Percentiles rank a stretch among this genome's conserved stretches.
phyloP scores from a whole-genome alignment of 1,284 basidiomycete genomes.

The Leucoagaricus sp. region DNA sequence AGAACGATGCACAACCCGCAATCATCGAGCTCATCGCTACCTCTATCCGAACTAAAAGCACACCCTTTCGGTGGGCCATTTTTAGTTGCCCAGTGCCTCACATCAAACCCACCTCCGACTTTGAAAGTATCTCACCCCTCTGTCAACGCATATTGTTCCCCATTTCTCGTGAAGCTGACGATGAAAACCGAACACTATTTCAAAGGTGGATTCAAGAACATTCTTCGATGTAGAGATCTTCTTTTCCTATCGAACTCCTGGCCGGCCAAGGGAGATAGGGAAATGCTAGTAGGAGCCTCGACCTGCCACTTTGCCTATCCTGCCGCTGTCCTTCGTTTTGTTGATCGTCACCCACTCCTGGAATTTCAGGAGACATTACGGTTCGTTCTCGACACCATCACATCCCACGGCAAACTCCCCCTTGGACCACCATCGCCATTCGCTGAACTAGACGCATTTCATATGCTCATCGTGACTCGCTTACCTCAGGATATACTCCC shows the following conservation, averaged over 20 bases:
- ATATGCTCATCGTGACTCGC: neutral
- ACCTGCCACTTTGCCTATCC: conserved; percentile 10
- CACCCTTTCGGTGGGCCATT: neutral
- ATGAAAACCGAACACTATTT: conserved; percentile 4
- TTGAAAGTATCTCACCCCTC: neutral
- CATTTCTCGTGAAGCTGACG: neutral
- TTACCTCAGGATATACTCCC: neutral
- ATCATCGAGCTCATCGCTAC: neutral
- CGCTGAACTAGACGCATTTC: neutral
- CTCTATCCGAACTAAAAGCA: neutral
- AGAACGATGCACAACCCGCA: neutral
- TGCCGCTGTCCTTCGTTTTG: neutral
- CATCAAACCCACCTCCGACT: neutral
- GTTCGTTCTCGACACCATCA: neutral
- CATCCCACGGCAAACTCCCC: no score
- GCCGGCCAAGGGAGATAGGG: conserved; percentile 2
- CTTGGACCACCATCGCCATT: neutral
- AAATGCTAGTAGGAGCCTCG: neutral
- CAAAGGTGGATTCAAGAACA: neutral
- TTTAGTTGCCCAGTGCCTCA: conserved; percentile 1
- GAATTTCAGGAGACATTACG: neutral
- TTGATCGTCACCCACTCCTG: neutral
- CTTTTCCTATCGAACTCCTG: neutral
- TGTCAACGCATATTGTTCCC: neutral
- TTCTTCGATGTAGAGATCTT: neutral